Conservation (phyloP, 2,329 filamentous ascomycete genomes). For the Tolypocladium sp. region DNA sequence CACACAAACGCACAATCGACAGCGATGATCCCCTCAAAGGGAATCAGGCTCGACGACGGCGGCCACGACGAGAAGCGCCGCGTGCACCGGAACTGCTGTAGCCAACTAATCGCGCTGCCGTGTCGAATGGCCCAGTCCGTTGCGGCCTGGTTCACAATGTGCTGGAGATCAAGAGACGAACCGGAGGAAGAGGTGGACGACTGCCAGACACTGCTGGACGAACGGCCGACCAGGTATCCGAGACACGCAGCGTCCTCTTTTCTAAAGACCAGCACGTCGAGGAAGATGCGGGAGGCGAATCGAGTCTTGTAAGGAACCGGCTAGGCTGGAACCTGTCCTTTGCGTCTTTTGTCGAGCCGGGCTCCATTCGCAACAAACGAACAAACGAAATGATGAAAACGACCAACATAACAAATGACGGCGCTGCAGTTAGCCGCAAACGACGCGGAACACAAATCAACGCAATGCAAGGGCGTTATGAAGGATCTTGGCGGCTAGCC, state of each 20-base stretch:
- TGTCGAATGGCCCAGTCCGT: not conserved
- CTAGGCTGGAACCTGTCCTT: not conserved
- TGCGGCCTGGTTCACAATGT: slow-evolving; percentile 4
- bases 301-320: slow-evolving; percentile 14
- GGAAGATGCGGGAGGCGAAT: slow-evolving; percentile 26
- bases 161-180: slow-evolving; percentile 1
- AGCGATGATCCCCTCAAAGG: not conserved
- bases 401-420: not conserved
- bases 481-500: not conserved
- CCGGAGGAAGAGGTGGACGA: slow-evolving; percentile 4
- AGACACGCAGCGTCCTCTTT: slow-evolving; percentile 31
- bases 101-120: not conserved
- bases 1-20: not conserved
- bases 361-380: not conserved
- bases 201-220: slow-evolving; percentile 2
- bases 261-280: slow-evolving; percentile 30
- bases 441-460: not conserved
- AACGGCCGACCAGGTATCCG: slow-evolving; percentile 14
- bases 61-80: slow-evolving; percentile 21
- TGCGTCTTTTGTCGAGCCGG: not conserved
- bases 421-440: not conserved
- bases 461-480: not conserved
- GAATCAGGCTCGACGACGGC: slow-evolving; percentile 23
- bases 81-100: not conserved
- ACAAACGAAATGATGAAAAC: not conserved